Conservation (phyloP, 2,329 filamentous ascomycete genomes). For the Fusarium veterinarium region DNA sequence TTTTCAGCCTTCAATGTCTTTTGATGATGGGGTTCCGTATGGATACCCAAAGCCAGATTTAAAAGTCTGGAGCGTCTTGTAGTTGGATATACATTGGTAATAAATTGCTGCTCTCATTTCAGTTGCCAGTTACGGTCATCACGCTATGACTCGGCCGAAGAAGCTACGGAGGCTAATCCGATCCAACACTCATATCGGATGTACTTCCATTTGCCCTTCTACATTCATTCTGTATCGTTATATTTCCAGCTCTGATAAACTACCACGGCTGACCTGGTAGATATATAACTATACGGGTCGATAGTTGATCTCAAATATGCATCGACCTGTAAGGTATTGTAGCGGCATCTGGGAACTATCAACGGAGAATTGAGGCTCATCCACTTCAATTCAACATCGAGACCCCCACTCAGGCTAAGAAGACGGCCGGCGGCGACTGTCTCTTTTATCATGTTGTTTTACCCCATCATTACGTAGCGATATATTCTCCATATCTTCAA, state of each 20-base stretch:
- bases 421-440: background rate
- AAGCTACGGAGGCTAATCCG: background rate
- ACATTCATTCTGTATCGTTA: background rate
- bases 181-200: background rate
- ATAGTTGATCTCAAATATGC: background rate
- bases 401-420: background rate
- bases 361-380: background rate
- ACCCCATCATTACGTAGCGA: conserved; percentile 42
- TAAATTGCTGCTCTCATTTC: conserved; percentile 4
- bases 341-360: background rate
- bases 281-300: background rate
- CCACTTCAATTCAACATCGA: background rate
- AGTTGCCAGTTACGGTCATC: background rate
- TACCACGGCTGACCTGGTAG: background rate
- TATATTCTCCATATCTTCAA: conserved; percentile 6
- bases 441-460: conserved; percentile 34
- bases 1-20: background rate
- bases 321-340: background rate
- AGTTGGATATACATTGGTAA: background rate
- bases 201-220: background rate
- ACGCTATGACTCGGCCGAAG: background rate
- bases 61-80: background rate
- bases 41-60: background rate
- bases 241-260: background rate
- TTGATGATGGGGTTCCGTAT: background rate